These are phyloP conservation scores for Coemansia erecta DNA, from an alignment of 192 early-diverging fungal genomes.

Conservation along the genomic window DNA sequence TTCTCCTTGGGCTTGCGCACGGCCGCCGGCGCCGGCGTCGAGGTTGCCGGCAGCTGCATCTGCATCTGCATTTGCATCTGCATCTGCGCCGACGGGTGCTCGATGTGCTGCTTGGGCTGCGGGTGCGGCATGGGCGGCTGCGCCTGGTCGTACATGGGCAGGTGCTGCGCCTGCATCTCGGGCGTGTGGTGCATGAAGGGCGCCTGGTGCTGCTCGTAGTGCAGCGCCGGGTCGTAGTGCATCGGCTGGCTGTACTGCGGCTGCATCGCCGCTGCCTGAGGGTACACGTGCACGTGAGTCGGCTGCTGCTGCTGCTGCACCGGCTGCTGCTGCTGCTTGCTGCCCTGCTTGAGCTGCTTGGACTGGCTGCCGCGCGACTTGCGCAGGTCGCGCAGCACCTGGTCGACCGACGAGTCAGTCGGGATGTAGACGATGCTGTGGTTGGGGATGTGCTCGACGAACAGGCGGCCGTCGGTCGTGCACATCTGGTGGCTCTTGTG, in stretches of 20 bases:
- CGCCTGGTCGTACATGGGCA: constrained; percentile 6
- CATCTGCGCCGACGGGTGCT: constrained; percentile 2
- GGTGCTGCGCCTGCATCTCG: constrained; percentile 1
- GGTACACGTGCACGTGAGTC: constrained; percentile 4
- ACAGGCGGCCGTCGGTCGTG: constrained; percentile 38
- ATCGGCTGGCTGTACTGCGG: constrained; percentile 5
- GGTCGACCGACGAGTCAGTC: constrained; percentile 27
- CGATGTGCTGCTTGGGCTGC: constrained; percentile 5
- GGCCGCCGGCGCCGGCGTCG: constrained; percentile 4
- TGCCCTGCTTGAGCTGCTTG: constrained; percentile 4
- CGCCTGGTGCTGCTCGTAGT: background rate
- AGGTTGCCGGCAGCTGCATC: background rate
- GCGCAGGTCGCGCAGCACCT: constrained; percentile 26
- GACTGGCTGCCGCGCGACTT: constrained; percentile 17
- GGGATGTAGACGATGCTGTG: constrained; percentile 44
- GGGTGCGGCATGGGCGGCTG: background rate
- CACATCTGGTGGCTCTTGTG: constrained; percentile 41
- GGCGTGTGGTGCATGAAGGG: background rate
- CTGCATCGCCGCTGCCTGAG: constrained; percentile 4
- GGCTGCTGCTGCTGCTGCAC: constrained; percentile 1
- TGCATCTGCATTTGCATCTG: constrained; percentile 3
- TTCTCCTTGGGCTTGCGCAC: constrained; percentile 47
- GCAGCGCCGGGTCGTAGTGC: constrained; percentile 1
- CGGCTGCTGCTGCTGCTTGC: constrained; percentile 7
- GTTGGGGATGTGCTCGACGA: constrained; percentile 46